phyloP scores from a whole-genome alignment of 257 asterid species.

The Nicotiana knightiana region DNA sequence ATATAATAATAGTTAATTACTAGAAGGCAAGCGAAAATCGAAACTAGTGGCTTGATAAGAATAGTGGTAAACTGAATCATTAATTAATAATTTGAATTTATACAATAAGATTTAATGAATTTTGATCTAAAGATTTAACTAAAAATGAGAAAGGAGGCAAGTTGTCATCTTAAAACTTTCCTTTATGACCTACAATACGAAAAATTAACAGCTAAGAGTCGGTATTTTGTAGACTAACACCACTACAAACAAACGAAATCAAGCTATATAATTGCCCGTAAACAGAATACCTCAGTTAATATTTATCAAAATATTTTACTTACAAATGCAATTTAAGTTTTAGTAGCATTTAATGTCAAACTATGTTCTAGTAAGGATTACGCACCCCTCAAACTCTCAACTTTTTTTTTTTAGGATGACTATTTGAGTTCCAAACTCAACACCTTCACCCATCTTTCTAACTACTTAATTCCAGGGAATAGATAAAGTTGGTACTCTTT shows the following conservation, averaged over 20 bases:
- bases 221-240: not conserved
- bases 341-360: not conserved
- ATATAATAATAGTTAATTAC: too few species aligned
- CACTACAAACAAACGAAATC: not conserved
- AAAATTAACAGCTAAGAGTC: not conserved
- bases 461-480: not conserved
- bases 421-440: too few species aligned
- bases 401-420: too few species aligned
- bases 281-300: not conserved
- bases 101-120: too few species aligned
- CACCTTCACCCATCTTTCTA: not conserved
- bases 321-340: not conserved
- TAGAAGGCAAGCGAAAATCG: too few species aligned
- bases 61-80: too few species aligned
- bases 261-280: not conserved
- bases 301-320: not conserved
- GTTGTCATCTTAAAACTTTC: not conserved
- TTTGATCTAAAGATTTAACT: not conserved
- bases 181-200: slow-evolving; percentile 22
- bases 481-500: not conserved
- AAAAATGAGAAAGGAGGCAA: slow-evolving; percentile 6
- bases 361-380: not conserved
- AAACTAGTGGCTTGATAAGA: too few species aligned
- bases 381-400: too few species aligned
- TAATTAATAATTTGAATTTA: too few species aligned